phyloP scores from a whole-genome alignment of 176 grass and related monocot species.

The Hordeum vulgare region MorexV3_pseudomolecules_assembly NC_058520.1:561567950-561568449 shows the following conservation, averaged over 20 bases:
- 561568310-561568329: neutral
- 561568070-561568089: no score
- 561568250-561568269: neutral
- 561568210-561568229: neutral
- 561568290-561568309: neutral
- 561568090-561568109: no score
- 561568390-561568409: constrained; percentile 32
- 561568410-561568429: constrained; percentile 14
- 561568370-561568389: constrained; percentile 64
- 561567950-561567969: no score
- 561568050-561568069: no score
- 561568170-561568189: no score
- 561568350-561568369: neutral
- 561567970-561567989: no score
- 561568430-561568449: constrained; percentile 14
- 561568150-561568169: no score
- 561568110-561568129: no score
- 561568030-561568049: no score
- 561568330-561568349: neutral
- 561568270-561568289: neutral
- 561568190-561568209: neutral
- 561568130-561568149: no score
- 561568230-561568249: neutral
- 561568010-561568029: no score
- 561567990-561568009: no score